phyloP scores from a whole-genome alignment of 2,329 filamentous ascomycete genomes.

The Huntiella decipiens region DNA sequence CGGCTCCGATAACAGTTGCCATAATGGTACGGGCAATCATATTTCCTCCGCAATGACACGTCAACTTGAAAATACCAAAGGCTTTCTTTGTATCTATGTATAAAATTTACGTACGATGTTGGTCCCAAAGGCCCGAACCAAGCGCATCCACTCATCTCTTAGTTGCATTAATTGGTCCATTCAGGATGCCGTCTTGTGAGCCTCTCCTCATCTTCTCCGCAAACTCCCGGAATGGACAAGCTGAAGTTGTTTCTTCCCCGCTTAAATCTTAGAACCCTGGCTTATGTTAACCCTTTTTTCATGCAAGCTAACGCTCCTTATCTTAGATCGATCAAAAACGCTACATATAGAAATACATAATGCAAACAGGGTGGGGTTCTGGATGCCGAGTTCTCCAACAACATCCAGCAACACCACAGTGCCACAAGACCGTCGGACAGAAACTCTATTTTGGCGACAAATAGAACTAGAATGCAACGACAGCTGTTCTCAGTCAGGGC shows the following conservation, averaged over 20 bases:
- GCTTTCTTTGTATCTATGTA: neutral
- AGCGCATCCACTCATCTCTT: too few relatives aligned
- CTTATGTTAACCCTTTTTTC: too few relatives aligned
- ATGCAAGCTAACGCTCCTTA: slow-evolving; percentile 1
- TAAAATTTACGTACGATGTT: slow-evolving; percentile 1
- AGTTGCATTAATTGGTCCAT: too few relatives aligned
- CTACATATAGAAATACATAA: slow-evolving; percentile 11
- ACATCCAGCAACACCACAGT: slow-evolving; percentile 5
- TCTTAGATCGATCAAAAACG: slow-evolving; percentile 1
- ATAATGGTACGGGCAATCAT: too few relatives aligned
- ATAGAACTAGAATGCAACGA: too few relatives aligned
- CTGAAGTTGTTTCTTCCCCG: too few relatives aligned
- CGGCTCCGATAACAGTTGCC: neutral
- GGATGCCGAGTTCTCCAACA: neutral
- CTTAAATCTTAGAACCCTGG: too few relatives aligned
- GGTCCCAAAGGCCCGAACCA: neutral
- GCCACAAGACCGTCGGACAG: neutral
- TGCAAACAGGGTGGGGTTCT: slow-evolving; percentile 8
- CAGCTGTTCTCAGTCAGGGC: too few relatives aligned
- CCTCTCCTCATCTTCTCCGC: too few relatives aligned
- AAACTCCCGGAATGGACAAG: too few relatives aligned
- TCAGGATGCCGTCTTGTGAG: too few relatives aligned
- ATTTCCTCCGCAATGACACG: neutral
- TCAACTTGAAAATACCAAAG: neutral
- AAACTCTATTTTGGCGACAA: too few relatives aligned